Base-by-base conservation (phyloP, 345 rosid species). In the Erysimum cheiranthoides region DNA sequence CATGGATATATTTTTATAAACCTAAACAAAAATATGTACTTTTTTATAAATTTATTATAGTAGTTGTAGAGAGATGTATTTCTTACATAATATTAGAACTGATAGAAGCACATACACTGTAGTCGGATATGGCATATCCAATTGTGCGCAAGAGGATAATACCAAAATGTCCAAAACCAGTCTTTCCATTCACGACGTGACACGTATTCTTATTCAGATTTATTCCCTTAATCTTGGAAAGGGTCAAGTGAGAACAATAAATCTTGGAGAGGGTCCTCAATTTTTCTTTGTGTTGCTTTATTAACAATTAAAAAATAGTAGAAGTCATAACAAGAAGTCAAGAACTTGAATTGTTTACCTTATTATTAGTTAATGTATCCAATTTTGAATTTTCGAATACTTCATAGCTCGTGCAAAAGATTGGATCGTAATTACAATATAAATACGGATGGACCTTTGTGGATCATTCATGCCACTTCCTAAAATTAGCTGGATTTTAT, bases 111-210 rank as follows among this genome's bases (percentile, higher is more conserved):
- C 25, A 21, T 1, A 21, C 25, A 21, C 25, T 21, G 47, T 45
- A 58, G 58, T 32, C 45, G 34, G 66, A 70, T 59, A 34, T 46
- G 57, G 66, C 58, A 58, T 70, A 71, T 71, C 66, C 66, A 21
- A 13, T 58, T 46, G 9, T 5, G 10, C 4, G 58, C 2, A 52
- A 52, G 16, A 12, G 66, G 66, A 71, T 71, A 71, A 25, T 46
- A 36, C 35, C 35, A 25, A 53, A 43, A 59, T 16, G 45, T 32
- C 28, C 10, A 31, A 32, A 58, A 14, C 34, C 31, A 43, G 18
- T 8, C 9, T 17, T n/a, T 58, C 46, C 57, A 58, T 21, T 32
- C 27, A 34, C 14, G 1, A 34, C 35, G 5, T 58, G 56, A 58
- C 46, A 58, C 43, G 66, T 46, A 36, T 59, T 25, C 2, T 5